These are phyloP conservation scores for Tolypocladium nubicola DNA, from an alignment of 2,329 filamentous ascomycete species.

Conservation along the genomic window DNA sequence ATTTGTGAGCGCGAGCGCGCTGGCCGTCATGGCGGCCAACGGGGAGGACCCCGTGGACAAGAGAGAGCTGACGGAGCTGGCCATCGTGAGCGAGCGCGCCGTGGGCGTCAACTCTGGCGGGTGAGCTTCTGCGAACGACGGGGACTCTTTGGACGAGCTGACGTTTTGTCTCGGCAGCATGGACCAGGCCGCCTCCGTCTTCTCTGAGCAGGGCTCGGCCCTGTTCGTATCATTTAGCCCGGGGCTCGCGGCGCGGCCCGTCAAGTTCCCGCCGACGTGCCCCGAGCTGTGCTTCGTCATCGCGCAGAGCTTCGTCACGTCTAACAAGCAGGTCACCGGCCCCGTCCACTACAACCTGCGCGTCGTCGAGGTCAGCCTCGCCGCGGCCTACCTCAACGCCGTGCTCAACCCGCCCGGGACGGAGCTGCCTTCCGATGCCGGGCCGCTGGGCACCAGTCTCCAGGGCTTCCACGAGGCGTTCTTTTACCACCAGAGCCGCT, in stretches of 20 bases:
- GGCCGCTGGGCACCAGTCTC: constrained; percentile 73
- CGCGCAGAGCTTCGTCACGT: constrained; percentile 85
- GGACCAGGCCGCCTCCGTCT: constrained; percentile 95
- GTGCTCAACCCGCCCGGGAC: constrained; percentile 45
- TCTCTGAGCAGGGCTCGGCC: constrained; percentile 75
- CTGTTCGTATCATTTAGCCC: constrained; percentile 88
- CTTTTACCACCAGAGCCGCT: constrained; percentile 42
- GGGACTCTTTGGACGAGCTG: background rate
- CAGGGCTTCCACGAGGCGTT: constrained; percentile 80
- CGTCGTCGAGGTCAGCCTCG: constrained; percentile 89
- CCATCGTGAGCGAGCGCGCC: constrained; percentile 85
- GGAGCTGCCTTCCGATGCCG: constrained; percentile 62
- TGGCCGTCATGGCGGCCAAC: constrained; percentile 82
- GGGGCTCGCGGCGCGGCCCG: constrained; percentile 60
- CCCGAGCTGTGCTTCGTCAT: constrained; percentile 87
- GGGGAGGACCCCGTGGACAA: constrained; percentile 72
- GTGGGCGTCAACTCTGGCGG: constrained; percentile 96
- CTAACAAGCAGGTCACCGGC: constrained; percentile 89
- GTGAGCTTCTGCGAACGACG: constrained; percentile 33
- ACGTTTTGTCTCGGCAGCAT: constrained; percentile 45
- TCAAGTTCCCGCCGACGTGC: constrained; percentile 70
- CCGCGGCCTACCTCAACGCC: constrained; percentile 58
- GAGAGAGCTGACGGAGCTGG: constrained; percentile 82
- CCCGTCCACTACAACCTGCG: constrained; percentile 94
- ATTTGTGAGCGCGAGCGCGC: constrained; percentile 79